These are phyloP conservation scores for Elsinoe necatrix DNA, from an alignment of 2,329 filamentous ascomycete genomes.

Conservation along the genomic window DNA sequence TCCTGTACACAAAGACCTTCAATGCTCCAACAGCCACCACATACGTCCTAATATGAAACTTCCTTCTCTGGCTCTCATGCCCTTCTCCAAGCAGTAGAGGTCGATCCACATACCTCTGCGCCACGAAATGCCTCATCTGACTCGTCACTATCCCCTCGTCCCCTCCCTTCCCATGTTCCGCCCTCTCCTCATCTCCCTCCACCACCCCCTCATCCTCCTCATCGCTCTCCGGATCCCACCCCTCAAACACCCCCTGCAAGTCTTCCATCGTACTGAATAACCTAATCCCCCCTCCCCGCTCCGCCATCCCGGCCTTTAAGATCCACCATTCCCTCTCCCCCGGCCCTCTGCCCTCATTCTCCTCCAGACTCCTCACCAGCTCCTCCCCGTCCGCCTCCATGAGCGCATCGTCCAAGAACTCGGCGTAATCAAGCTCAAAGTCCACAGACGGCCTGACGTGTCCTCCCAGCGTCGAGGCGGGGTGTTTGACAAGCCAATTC, in stretches of 20 bases:
- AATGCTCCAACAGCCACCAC: slow-evolving; percentile 73
- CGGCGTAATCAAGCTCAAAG: slow-evolving; percentile 93
- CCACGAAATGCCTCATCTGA: slow-evolving; percentile 90
- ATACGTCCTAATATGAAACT: slow-evolving; percentile 94
- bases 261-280: slow-evolving; percentile 80
- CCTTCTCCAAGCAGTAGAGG: slow-evolving; percentile 58
- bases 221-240: slow-evolving; percentile 52
- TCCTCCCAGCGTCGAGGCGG: slow-evolving; percentile 55
- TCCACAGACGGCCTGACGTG: slow-evolving; percentile 73
- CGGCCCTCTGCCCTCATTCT: slow-evolving; percentile 47
- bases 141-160: slow-evolving; percentile 64
- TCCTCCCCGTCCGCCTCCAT: slow-evolving; percentile 85
- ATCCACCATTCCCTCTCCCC: slow-evolving; percentile 81
- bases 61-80: slow-evolving; percentile 51
- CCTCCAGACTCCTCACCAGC: slow-evolving; percentile 65
- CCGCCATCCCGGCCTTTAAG: slow-evolving; percentile 94
- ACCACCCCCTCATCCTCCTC: slow-evolving; percentile 31
- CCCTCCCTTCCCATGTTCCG: slow-evolving; percentile 37
- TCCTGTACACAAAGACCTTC: slow-evolving; percentile 74
- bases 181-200: slow-evolving; percentile 27
- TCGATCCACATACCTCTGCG: slow-evolving; percentile 87
- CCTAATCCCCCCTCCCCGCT: slow-evolving; percentile 85
- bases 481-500: slow-evolving; percentile 79
- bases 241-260: slow-evolving; percentile 79
- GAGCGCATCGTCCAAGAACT: slow-evolving; percentile 90